These are phyloP conservation scores for Calonectria naviculata DNA, from an alignment of 2,329 filamentous ascomycete genomes.

Conservation along the genomic window DNA sequence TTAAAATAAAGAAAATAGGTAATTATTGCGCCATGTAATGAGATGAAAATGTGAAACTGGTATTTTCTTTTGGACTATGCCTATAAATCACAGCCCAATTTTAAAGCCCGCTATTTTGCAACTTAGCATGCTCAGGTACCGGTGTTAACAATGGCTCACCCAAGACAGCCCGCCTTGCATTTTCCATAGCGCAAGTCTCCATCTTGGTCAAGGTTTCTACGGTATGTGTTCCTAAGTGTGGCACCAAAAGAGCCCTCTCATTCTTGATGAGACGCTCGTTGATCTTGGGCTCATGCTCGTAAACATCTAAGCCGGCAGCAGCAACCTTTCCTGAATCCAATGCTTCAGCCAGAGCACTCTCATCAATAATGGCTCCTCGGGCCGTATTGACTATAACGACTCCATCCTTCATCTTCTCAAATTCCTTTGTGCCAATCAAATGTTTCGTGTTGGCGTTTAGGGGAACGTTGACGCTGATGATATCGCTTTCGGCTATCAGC, in stretches of 20 bases:
- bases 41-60: too few relatives aligned
- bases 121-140: slow-evolving; percentile 26
- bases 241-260: slow-evolving; percentile 69
- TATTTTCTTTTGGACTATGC: too few relatives aligned
- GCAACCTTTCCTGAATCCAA: slow-evolving; percentile 65
- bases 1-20: too few relatives aligned
- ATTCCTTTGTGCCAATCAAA: slow-evolving; percentile 61
- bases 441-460: slow-evolving; percentile 62
- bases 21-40: too few relatives aligned
- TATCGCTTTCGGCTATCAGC: slow-evolving; percentile 63
- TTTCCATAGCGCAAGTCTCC: slow-evolving; percentile 44
- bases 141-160: slow-evolving; percentile 28
- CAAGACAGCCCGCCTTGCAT: slow-evolving; percentile 32
- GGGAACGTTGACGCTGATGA: slow-evolving; percentile 65
- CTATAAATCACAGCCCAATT: too few relatives aligned
- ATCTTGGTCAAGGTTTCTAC: slow-evolving; percentile 55
- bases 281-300: slow-evolving; percentile 68
- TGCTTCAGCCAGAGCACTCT: slow-evolving; percentile 63
- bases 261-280: slow-evolving; percentile 70
- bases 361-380: slow-evolving; percentile 66
- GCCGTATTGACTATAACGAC: slow-evolving; percentile 69
- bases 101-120: neutral
- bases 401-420: slow-evolving; percentile 65
- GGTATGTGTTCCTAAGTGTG: slow-evolving; percentile 76
- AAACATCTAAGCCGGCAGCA: slow-evolving; percentile 67